Percentiles rank a stretch among this genome's conserved stretches.
These are phyloP conservation scores for Hanseniaspora occidentalis DNA, from an alignment of 805 yeast species.

Conservation along the genomic window DNA sequence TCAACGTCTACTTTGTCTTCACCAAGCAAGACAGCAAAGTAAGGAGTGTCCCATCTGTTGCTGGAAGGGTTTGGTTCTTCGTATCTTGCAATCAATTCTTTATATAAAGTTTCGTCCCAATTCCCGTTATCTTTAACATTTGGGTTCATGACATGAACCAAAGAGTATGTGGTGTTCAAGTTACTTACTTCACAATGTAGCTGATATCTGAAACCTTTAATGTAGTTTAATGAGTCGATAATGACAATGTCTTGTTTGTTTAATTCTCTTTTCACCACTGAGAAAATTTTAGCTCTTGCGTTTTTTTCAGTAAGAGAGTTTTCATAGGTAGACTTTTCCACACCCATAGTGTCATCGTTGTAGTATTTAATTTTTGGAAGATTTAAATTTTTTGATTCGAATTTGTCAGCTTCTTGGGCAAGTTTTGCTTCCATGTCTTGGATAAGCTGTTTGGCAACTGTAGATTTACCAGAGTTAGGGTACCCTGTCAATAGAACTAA, in stretches of 20 bases:
- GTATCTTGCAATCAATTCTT: conserved; percentile 66
- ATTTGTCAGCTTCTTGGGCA: conserved; percentile 22
- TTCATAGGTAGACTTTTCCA: conserved; percentile 50
- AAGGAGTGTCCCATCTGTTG: conserved; percentile 89
- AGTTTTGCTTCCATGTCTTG: conserved; percentile 35
- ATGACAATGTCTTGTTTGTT: conserved; percentile 61
- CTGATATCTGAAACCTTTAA: conserved; percentile 92
- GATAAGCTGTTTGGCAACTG: conserved; percentile 49
- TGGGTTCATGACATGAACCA: conserved; percentile 68
- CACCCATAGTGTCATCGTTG: conserved; percentile 67
- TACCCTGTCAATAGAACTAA: conserved; percentile 70
- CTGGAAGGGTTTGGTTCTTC: conserved; percentile 79
- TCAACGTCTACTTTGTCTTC: conserved; percentile 36
- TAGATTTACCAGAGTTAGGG: conserved; percentile 78
- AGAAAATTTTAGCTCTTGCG: conserved; percentile 71
- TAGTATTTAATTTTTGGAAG: conserved; percentile 54
- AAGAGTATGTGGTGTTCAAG: conserved; percentile 67
- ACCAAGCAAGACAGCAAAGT: conserved; percentile 46
- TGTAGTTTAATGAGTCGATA: conserved; percentile 76
- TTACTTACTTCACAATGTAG: conserved; percentile 88
- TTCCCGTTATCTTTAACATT: conserved; percentile 40
- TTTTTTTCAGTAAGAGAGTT: conserved; percentile 71
- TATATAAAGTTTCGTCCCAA: conserved; percentile 58
- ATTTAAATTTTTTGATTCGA: conserved; percentile 33
- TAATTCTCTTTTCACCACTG: conserved; percentile 78